Evolutionary conservation across 768 basidiomycete genomes (phyloP), one percentile per base, ranked within the genome.

Genomic region (Phlegmacium glaucopus): DNA sequence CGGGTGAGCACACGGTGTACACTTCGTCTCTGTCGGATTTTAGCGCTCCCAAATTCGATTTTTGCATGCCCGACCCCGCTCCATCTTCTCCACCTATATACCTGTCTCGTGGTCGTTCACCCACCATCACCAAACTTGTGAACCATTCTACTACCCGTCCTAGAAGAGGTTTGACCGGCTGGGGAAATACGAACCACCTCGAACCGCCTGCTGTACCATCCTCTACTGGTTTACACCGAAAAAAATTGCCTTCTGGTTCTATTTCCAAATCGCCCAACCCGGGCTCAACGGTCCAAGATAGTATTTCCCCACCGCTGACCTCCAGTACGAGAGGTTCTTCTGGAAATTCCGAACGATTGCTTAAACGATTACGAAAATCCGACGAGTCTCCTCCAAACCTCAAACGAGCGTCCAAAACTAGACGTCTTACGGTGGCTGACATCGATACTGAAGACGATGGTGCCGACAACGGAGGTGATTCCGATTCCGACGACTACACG

Each of bases 401-500:
- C 22, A 25, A 40, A 18, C 39, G 39, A 17, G 13, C 16, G n/a
- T 12, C 25, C 6, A 40, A 40, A 22, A 25, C 39, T 11, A 12
- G 17, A 15, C 25, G 15, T n/a, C 15, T 44, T 6, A 12, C 16
- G 5, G 26, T 5, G 39, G 12, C 42, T 6, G 42, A 27, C 11
- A 18, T 22, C 35, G 38, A 34, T 1, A 12, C 9, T 45, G 41
- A 49, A 36, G 28, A 42, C n/a, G 22, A 29, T 5, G 48, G 44
- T 27, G 47, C 35, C 22, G 54, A 55, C 5, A 27, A 29, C 22
- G 48, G 47, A 43, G 40, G 52, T 48, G 49, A 67, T 18, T 60
- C 59, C 27, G 65, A 67, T 27, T 55, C 64, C 10, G 68, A 69
- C 18, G 56, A 51, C 8, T 68, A 67, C 41, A 42, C 51, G 2